phyloP scores from a whole-genome alignment of 1,139 yeast species.

The Saccharomycopsis crataegensis region DNA sequence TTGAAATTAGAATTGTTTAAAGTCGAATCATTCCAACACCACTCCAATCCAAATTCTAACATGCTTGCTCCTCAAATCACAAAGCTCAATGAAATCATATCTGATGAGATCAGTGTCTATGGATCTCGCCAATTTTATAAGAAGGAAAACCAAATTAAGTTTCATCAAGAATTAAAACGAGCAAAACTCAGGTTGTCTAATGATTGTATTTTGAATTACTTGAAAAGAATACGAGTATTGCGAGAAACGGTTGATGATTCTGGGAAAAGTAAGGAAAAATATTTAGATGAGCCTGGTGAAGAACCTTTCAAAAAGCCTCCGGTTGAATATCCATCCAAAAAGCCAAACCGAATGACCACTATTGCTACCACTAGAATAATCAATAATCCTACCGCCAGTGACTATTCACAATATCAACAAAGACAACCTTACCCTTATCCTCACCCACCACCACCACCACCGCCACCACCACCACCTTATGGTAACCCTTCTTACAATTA shows the following conservation, averaged over 20 bases:
- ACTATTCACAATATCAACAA: too few species aligned
- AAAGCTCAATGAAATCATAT: constrained; percentile 6
- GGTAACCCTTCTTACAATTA: too few species aligned
- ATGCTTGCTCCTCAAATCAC: background rate
- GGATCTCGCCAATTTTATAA: constrained; percentile 19
- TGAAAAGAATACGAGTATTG: constrained; percentile 7
- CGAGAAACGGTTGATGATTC: constrained; percentile 7
- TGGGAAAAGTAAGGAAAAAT: background rate
- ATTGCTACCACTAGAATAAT: too few species aligned
- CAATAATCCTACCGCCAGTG: too few species aligned
- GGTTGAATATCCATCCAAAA: too few species aligned
- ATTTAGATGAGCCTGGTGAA: background rate
- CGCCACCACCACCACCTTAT: too few species aligned
- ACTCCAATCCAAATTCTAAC: background rate
- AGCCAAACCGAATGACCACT: too few species aligned
- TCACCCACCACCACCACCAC: too few species aligned
- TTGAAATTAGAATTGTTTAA: constrained; percentile 17
- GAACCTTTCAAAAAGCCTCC: too few species aligned
- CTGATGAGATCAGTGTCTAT: constrained; percentile 14
- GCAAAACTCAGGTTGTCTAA: background rate
- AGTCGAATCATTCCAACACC: constrained; percentile 4
- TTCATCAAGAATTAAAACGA: constrained; percentile 1
- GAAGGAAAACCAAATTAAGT: constrained; percentile 5
- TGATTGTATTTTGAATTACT: constrained; percentile 6
- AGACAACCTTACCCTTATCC: too few species aligned